Evolutionary conservation across 768 basidiomycete species (phyloP).

Genomic region (Suillus ampliporus): DNA sequence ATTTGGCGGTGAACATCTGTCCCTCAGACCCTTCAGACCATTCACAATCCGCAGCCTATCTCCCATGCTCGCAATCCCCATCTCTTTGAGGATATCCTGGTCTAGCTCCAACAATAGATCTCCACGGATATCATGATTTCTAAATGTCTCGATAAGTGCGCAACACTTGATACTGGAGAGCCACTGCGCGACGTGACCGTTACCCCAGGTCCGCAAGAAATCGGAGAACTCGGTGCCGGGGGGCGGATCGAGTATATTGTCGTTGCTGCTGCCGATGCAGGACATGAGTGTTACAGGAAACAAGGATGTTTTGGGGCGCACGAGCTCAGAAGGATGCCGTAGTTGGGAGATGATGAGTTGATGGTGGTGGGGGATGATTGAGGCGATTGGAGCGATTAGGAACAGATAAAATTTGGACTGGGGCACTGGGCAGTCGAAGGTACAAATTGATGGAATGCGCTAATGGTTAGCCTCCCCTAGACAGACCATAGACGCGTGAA

Average conservation of each 20-base stretch:
- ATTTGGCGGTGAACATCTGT: conserved; percentile 48
- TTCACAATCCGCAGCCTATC: conserved; percentile 88
- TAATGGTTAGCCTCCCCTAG: too few species aligned
- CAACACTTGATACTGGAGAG: conserved; percentile 79
- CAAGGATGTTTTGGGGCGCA: conserved; percentile 45
- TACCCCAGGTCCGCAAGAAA: conserved; percentile 73
- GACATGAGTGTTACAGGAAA: conserved; percentile 49
- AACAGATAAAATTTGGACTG: not conserved
- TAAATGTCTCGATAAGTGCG: conserved; percentile 71
- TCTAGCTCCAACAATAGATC: conserved; percentile 92
- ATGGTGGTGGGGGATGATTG: too few species aligned
- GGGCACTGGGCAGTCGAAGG: not conserved
- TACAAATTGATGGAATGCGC: not conserved
- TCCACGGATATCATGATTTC: conserved; percentile 87
- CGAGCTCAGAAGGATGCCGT: too few species aligned
- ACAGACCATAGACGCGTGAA: too few species aligned
- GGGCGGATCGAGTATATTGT: conserved; percentile 58
- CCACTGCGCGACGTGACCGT: conserved; percentile 77
- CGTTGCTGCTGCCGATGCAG: conserved; percentile 32
- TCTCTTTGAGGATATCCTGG: conserved; percentile 84
- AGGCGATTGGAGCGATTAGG: conserved; percentile 21
- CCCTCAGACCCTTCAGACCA: conserved; percentile 83
- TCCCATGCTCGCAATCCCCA: conserved; percentile 88
- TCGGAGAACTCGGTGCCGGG: conserved; percentile 60
- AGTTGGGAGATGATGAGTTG: too few species aligned